Percentiles rank a stretch among this genome's conserved stretches.
Evolutionary conservation across 441 rosid genomes (phyloP).

Genomic region (Gossypium trilobum): DNA sequence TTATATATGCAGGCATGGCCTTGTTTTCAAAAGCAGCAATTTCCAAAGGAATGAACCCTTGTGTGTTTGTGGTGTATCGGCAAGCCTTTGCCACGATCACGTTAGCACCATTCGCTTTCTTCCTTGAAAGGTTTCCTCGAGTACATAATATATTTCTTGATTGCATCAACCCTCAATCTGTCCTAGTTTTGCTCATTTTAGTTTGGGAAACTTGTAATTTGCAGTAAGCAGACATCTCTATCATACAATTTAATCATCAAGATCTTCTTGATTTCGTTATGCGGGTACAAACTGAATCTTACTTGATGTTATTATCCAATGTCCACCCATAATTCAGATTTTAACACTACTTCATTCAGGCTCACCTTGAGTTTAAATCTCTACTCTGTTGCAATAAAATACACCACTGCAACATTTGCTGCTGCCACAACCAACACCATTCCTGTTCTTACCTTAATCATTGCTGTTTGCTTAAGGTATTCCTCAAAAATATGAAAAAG

Average conservation of each 20-base stretch:
- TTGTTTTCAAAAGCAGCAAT: constrained; percentile 67
- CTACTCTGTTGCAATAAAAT: constrained; percentile 50
- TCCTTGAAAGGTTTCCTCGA: constrained; percentile 50
- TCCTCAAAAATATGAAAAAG: background rate
- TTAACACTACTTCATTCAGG: constrained; percentile 28
- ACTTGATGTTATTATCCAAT: background rate
- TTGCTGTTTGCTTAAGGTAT: constrained; percentile 55
- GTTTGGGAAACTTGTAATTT: background rate
- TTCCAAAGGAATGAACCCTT: constrained; percentile 62
- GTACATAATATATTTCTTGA: background rate
- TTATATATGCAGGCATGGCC: constrained; percentile 68
- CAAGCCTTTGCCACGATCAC: constrained; percentile 55
- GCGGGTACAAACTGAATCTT: constrained; percentile 38
- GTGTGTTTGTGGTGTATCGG: constrained; percentile 62
- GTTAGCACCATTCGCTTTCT: constrained; percentile 58
- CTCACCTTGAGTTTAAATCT: constrained; percentile 61
- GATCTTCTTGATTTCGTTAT: constrained; percentile 57
- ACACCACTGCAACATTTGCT: constrained; percentile 75
- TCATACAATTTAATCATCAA: constrained; percentile 42
- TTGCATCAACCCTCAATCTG: background rate
- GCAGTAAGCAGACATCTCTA: constrained; percentile 48
- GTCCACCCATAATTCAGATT: background rate
- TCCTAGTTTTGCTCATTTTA: background rate
- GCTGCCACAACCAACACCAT: constrained; percentile 70
- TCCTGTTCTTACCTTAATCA: constrained; percentile 59